Evolutionary conservation across 495 filamentous ascomycete species (phyloP), one percentile per base, ranked within the genome.

Genomic region (Aspergillus sparsus): DNA sequence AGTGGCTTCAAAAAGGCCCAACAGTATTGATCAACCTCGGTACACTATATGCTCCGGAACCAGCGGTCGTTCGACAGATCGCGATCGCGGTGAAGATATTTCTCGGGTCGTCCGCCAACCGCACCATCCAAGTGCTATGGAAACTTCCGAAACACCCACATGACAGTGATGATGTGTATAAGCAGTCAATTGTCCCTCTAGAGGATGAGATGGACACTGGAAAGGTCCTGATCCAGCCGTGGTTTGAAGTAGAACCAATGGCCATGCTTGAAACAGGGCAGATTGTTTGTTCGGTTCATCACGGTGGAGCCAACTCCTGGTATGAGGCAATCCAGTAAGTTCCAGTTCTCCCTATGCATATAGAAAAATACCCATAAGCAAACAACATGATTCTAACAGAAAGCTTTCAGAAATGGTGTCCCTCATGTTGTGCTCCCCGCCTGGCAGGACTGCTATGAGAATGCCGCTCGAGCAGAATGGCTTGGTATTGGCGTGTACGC

Each of bases 221-320:
- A 5, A 62, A 71, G 2, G 68, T 79, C 0, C 67, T 66, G 13
- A 71, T 81, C 33, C 53, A 66, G 12, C 49, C 73, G 27, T 84
- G 82, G 82, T 70, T 83, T 12, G 53, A 77, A 32, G 73, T 77
- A 1, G 77, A 82, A 41, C 80, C 80, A 11, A 69, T 78, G 41
- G 68, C 79, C 0, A 63, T 83, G 47, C 62, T 84, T 11, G 62
- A 78, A 55, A 77, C 68, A 0, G 79, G 79, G 0, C 62, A 77
- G 34, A 73, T 83, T n/a, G 64, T 78, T 18, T 73, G 72, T 16
- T 78, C 73, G 32, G 79, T 83, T 5, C 79, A 83, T 54, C 82
- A 84, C 60, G 82, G 82, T 5, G 81, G 82, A 21, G 73, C 79
- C 0, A 82, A 82, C 39, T 81, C 75, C n/a, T 84, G 74, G 50